Conservation (phyloP, 2,329 filamentous ascomycete species). For the Fusarium vanettenii region DNA sequence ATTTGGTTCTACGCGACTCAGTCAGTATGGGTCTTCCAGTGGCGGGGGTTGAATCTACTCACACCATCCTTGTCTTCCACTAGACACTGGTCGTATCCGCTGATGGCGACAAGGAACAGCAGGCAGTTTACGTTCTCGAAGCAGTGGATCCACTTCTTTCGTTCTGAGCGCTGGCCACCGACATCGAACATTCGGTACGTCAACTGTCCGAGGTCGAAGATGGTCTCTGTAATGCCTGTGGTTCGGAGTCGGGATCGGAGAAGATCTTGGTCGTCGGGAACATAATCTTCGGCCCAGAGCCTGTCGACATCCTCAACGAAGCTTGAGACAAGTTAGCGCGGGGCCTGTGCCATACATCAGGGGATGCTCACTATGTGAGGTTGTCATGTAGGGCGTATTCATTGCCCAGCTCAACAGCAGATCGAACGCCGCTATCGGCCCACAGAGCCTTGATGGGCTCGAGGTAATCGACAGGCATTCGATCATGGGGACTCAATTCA, state of each 20-base stretch:
- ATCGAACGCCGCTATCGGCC: conserved; percentile 84
- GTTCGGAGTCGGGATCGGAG: conserved; percentile 90
- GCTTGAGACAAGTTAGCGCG: conserved; percentile 58
- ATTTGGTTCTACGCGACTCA: conserved; percentile 79
- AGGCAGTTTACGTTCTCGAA: conserved; percentile 95
- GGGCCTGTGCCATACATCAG: neutral
- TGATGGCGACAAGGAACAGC: conserved; percentile 93
- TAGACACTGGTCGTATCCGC: conserved; percentile 94
- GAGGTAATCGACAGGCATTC: conserved; percentile 81
- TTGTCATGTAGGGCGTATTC: conserved; percentile 98
- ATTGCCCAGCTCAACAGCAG: conserved; percentile 92
- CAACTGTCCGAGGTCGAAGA: conserved; percentile 90
- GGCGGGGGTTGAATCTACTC: conserved; percentile 53
- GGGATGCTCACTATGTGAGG: conserved; percentile 80
- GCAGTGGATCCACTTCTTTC: conserved; percentile 98
- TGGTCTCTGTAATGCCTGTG: conserved; percentile 94
- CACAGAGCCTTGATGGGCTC: conserved; percentile 86
- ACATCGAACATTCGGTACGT: conserved; percentile 98
- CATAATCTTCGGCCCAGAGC: conserved; percentile 80
- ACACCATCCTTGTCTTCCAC: conserved; percentile 97
- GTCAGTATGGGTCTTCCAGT: conserved; percentile 12
- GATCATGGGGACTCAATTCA: conserved; percentile 85
- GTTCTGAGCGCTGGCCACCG: conserved; percentile 89
- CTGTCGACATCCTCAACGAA: conserved; percentile 85
- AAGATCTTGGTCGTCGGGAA: conserved; percentile 94